Base-by-base conservation (phyloP, 192 early-diverging fungal species). In the Entomortierella parvispora region DNA sequence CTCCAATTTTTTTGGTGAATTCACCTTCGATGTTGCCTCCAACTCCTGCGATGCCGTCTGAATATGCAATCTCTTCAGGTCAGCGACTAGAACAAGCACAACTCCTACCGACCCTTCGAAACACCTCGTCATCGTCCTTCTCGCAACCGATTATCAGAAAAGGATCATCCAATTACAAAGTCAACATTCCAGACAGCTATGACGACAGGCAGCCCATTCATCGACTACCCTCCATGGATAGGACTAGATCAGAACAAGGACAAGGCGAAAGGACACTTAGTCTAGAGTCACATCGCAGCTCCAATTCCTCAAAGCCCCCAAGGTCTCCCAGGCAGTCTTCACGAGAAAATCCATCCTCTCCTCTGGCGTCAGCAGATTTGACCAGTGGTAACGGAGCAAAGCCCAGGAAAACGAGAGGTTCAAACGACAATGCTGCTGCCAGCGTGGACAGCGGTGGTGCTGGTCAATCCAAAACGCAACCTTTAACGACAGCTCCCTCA, bases 191-290 rank as follows among this genome's bases (percentile, higher is more conserved):
- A 10, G 56, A 77, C 11, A 60, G 58, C 22, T 77, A 77, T 68
- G 74, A 77, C 31, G 74, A 77, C 11, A 46, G 74, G 11, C 74
- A 77, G 32, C 74, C 74, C 2, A 25, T 57, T 18, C 74, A 64
- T 55, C 74, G 44, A 10, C 51, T 43, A 8, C 37, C 31, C 22
- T 46, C 58, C 7, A 28, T 23, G 17, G 37, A 59, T 11, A 42
- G 26, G 15, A 23, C 37, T 9, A 32, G 23, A 20, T 31, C 56
- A 11, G n/a, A n/a, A n/a, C n/a, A n/a, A n/a, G n/a, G n/a, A n/a
- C n/a, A n/a, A n/a, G n/a, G n/a, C 12, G 37, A 40, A 40, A 40
- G 37, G 12, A 40, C 37, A 40, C 5, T 40, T 5, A 40, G 37
- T 40, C 37, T 40, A 12, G 37, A 40, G 5, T 40, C 37, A 40